A percentile compares a stretch with the other conserved stretches of the same genome.
phyloP scores from a whole-genome alignment of 1,284 basidiomycete genomes.

The Neonothopanus nambi region DNA sequence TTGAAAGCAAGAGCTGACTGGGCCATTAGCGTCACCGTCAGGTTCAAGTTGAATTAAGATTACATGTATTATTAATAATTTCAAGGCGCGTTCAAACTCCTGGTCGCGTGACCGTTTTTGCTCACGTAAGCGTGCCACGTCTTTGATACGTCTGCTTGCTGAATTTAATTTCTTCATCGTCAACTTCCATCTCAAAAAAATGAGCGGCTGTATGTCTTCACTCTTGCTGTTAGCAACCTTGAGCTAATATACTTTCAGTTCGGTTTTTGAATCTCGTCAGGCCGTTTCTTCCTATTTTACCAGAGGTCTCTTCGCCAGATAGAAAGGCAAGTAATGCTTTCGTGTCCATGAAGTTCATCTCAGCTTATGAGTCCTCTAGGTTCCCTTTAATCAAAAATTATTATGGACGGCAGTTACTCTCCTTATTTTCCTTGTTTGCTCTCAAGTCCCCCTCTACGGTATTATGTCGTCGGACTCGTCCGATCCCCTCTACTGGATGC shows the following conservation, averaged over 20 bases:
- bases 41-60: not conserved
- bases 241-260: constrained; percentile 46
- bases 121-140: constrained; percentile 1
- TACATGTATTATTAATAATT: not conserved
- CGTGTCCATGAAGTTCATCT: constrained; percentile 8
- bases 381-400: constrained; percentile 95
- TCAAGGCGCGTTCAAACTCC: not conserved
- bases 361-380: constrained; percentile 44
- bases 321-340: constrained; percentile 67
- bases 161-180: constrained; percentile 2
- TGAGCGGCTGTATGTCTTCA: constrained; percentile 47
- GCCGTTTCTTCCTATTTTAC: constrained; percentile 91
- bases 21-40: not conserved
- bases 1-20: not conserved
- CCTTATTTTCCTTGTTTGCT: constrained; percentile 97
- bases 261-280: constrained; percentile 95
- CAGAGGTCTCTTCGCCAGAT: constrained; percentile 95
- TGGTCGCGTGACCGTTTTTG: not conserved
- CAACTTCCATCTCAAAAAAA: constrained; percentile 25
- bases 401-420: constrained; percentile 97
- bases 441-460: constrained; percentile 94
- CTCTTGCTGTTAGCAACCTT: not conserved
- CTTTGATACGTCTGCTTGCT: not conserved
- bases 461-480: constrained; percentile 98
- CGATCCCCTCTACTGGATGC: constrained; percentile 99